Base-by-base conservation (phyloP, 345 rosid genomes). In the Anastatica hierochuntica region DNA sequence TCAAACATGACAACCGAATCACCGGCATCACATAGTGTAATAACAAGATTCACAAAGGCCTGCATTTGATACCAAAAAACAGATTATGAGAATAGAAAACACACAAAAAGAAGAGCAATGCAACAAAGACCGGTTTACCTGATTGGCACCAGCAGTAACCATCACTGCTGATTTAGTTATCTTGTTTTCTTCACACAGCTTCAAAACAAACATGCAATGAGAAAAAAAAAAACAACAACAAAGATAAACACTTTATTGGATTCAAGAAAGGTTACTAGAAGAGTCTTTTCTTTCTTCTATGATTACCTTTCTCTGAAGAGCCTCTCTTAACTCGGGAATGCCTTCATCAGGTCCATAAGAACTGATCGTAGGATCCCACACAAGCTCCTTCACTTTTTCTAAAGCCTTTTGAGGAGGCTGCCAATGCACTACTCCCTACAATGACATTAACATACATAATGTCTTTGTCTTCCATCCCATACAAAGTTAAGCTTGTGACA, bases 141-240 rank as follows among this genome's bases (percentile, higher is more conserved):
- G 98, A 68, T 92, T 92, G 71, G 97, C 98, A 51, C 98, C 97
- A 4, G 98, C 80, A 60, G 98, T 92, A 50, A 88, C 98, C 83
- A 92, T 86, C 56, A 92, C 96, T 0, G 75, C 72, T 17, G 98
- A 92, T 43, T 76, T 81, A 43, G 59, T 68, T 56, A 88, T 68
- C 49, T 83, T 85, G 65, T 92, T 92, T 64, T 92, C 95, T 51
- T 13, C 51, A 19, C 52, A 52, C 72, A 92, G 74, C 97, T 88
- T 79, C 73, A 66, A 36, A 38, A 49, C 13, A 45, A 65, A 18
- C 33, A 29, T 4, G 6, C 10, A 31, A 10, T 2, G 10, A 31
- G n/a, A 10, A 11, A 10, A 2, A 31, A 2, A n/a, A 31, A 31
- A 9, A 9, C 3, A 31, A 11, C 12, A 31, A 11, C n/a, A 31